Evolutionary conservation across 257 asterid genomes (phyloP), one percentile per base, ranked within the genome.

Genomic region (Solanum pinnatisectum): DNA sequence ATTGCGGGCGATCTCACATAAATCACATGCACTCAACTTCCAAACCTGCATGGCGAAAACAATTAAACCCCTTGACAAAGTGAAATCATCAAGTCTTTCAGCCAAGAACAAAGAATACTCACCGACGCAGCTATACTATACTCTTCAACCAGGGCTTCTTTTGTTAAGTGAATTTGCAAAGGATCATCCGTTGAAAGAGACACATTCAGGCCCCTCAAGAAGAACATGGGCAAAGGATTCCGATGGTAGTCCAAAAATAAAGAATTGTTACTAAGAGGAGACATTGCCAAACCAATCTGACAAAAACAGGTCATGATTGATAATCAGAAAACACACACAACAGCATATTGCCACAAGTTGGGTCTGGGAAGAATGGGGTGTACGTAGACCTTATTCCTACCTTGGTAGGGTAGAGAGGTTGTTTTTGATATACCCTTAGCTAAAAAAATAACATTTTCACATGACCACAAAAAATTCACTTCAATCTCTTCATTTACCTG

Each of bases 81-180:
- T 73, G 70, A 77, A 79, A 82, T 32, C 71, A 85, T 84, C 40
- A 85, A 36, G 82, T 42, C 5, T 44, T 63, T n/a, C 60, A 83
- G n/a, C 30, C 35, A 60, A 4, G 74, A 83, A 83, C 20, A 39
- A 74, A 42, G 74, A 27, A 52, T 32, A 90, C 99, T 96, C 89
- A 97, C 99, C 6, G 98, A 96, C 88, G 99, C 99, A 76, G 99
- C 99, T 88, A 97, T 96, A 91, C 99, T 97, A 91, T 97, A 97
- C 89, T 97, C 99, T 92, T 97, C 99, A 71, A 97, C 99, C 68
- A 97, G 93, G 74, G 99, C 98, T 91, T 97, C 99, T 94, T 97
- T 97, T 22, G 99, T 97, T 86, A 97, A 92, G 94, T 97, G 99
- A 86, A 97, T 97, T 91, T 97, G 99, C 83, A 97, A 91, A 39